Evolutionary conservation across 2,329 filamentous ascomycete genomes (phyloP).

Genomic region (Aspergillus novoparasiticus): DNA sequence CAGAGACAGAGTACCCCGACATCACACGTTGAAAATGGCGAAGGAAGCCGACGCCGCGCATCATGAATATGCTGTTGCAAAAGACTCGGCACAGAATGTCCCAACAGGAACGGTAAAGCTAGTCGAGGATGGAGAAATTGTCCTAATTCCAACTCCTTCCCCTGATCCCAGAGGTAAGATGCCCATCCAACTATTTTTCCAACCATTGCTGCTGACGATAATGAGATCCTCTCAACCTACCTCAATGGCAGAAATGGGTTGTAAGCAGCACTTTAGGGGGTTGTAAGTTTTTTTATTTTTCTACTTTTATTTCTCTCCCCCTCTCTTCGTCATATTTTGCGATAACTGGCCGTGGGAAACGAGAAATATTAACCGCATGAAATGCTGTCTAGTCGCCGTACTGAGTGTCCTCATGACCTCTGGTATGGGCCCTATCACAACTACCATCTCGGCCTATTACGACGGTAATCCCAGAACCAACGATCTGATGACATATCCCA

Average conservation of each 20-base stretch:
- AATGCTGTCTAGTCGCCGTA: not conserved
- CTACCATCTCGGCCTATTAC: not conserved
- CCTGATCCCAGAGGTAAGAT: not conserved
- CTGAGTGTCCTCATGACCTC: not conserved
- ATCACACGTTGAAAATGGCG: not conserved
- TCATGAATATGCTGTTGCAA: not conserved
- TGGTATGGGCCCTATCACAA: not conserved
- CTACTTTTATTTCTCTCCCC: too few species aligned
- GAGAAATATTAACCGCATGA: not conserved
- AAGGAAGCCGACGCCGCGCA: not conserved
- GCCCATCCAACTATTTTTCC: not conserved
- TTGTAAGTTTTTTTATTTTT: not conserved
- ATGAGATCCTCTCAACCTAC: not conserved
- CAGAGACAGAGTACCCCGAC: not conserved
- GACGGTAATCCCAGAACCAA: not conserved
- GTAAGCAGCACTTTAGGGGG: not conserved
- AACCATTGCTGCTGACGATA: not conserved
- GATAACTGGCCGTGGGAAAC: not conserved
- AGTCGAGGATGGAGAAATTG: not conserved
- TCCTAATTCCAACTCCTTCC: not conserved
- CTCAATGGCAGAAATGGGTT: not conserved
- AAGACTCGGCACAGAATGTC: not conserved
- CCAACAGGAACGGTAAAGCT: not conserved
- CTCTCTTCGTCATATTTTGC: fast-evolving
- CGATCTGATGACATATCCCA: not conserved